A percentile compares a stretch with the other conserved stretches of the same genome.
Evolutionary conservation across 768 basidiomycete species (phyloP).

Genomic region (Suillus subluteus): DNA sequence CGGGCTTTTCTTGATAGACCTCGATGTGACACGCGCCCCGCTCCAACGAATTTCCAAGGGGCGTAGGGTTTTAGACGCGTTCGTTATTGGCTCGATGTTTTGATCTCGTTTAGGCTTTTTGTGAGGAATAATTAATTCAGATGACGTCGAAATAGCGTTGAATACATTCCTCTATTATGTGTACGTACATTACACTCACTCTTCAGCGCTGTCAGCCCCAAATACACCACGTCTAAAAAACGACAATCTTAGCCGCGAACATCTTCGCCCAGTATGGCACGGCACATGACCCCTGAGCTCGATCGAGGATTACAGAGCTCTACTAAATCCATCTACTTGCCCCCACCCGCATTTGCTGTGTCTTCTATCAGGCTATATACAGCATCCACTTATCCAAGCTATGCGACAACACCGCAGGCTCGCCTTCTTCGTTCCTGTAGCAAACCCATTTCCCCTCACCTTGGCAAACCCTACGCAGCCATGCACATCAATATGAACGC

Average conservation of each 20-base stretch:
- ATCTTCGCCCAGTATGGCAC: slow-evolving; percentile 1
- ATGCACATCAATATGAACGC: not conserved
- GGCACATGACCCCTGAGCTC: slow-evolving; percentile 4
- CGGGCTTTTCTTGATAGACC: not conserved
- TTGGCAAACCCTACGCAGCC: slow-evolving; percentile 6
- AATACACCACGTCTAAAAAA: not conserved
- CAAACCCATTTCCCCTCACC: not conserved
- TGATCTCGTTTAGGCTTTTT: slow-evolving; percentile 2
- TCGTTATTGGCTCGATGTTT: not conserved
- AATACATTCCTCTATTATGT: not conserved
- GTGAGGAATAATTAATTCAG: not conserved
- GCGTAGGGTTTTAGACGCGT: not conserved
- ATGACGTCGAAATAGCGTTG: slow-evolving; percentile 5
- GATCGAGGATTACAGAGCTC: not conserved
- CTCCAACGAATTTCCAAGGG: not conserved
- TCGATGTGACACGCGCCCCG: not conserved
- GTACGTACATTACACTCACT: slow-evolving; percentile 1
- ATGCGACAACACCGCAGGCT: slow-evolving; percentile 4
- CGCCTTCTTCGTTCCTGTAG: slow-evolving; percentile 5
- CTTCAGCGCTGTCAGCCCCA: not conserved
- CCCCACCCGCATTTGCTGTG: slow-evolving; percentile 5
- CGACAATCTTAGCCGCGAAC: slow-evolving; percentile 5
- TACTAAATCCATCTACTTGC: slow-evolving; percentile 5
- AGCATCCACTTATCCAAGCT: slow-evolving; percentile 4
- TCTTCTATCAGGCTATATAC: slow-evolving; percentile 9